Conservation (phyloP, 73 alveolate genomes). For the Effrenium voratum region DNA sequence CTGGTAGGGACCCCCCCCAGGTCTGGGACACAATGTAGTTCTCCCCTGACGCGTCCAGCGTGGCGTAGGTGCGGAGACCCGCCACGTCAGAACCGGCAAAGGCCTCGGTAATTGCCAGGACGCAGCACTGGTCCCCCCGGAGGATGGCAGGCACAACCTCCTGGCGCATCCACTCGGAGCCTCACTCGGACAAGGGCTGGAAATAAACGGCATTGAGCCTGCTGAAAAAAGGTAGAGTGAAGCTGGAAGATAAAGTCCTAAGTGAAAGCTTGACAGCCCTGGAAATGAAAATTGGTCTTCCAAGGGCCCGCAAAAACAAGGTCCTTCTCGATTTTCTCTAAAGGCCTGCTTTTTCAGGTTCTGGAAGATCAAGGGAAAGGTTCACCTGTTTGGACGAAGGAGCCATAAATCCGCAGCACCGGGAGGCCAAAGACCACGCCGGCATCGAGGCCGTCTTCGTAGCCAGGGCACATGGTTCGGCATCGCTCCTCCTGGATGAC, state of each 20-base stretch:
- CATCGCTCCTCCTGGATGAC: constrained; percentile 26
- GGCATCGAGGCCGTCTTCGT: constrained; percentile 19
- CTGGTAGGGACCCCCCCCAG: not conserved
- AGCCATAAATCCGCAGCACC: no score
- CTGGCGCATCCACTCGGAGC: constrained; percentile 42
- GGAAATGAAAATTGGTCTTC: no score
- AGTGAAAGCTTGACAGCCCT: no score
- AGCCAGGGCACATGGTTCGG: constrained; percentile 50
- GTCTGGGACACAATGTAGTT: constrained; percentile 5
- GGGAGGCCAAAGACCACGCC: constrained; percentile 16
- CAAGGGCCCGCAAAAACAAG: no score
- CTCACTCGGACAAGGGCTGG: no score
- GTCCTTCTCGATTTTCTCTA: no score
- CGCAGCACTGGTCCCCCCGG: constrained; percentile 22
- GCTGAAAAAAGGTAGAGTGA: no score
- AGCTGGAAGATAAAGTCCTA: no score
- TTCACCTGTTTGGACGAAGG: no score
- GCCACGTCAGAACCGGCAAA: constrained; percentile 89
- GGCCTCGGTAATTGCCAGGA: constrained; percentile 54
- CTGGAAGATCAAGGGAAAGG: no score
- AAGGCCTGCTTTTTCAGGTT: no score
- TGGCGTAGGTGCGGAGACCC: constrained; percentile 23
- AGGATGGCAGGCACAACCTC: constrained; percentile 22
- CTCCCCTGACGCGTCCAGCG: constrained; percentile 14
- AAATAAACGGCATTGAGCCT: no score